These are phyloP conservation scores for Fusarium mangiferae DNA, from an alignment of 2,329 filamentous ascomycete species.

Conservation along the genomic window DNA sequence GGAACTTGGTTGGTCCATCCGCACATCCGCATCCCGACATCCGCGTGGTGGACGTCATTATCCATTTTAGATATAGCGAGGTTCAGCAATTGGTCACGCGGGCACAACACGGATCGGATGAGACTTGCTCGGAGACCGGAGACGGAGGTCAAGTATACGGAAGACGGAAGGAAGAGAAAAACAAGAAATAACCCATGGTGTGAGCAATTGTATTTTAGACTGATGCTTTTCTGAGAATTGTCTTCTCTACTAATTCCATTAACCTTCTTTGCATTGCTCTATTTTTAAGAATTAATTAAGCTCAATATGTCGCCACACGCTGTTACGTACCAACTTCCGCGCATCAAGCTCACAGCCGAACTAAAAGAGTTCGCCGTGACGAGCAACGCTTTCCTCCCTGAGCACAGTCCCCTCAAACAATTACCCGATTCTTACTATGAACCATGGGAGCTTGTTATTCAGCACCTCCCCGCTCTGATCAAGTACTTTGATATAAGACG, in stretches of 20 bases:
- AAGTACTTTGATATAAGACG: constrained; percentile 68
- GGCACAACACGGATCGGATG: constrained; percentile 17
- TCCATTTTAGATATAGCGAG: constrained; percentile 24
- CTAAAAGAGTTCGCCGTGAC: constrained; percentile 53
- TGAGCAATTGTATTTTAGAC: constrained; percentile 23
- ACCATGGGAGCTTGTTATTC: constrained; percentile 79
- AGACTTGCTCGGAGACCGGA: neutral
- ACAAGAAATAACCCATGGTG: neutral
- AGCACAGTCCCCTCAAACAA: constrained; percentile 70
- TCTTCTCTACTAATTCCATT: neutral
- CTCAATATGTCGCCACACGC: constrained; percentile 57
- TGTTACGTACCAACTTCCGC: constrained; percentile 36
- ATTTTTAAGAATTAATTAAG: neutral
- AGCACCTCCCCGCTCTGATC: constrained; percentile 74
- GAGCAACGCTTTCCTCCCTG: constrained; percentile 80
- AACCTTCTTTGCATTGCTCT: neutral
- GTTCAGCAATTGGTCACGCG: constrained; percentile 16
- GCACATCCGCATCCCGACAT: constrained; percentile 45
- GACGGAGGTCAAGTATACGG: constrained; percentile 13
- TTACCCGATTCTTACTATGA: constrained; percentile 79
- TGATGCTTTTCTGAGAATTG: neutral
- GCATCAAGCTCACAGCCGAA: constrained; percentile 39
- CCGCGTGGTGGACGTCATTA: constrained; percentile 32
- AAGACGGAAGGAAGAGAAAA: constrained; percentile 12
- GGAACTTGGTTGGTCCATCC: constrained; percentile 34